Evolutionary conservation across 2,329 filamentous ascomycete genomes (phyloP).

Genomic region (Aspergillus phoenicis): DNA sequence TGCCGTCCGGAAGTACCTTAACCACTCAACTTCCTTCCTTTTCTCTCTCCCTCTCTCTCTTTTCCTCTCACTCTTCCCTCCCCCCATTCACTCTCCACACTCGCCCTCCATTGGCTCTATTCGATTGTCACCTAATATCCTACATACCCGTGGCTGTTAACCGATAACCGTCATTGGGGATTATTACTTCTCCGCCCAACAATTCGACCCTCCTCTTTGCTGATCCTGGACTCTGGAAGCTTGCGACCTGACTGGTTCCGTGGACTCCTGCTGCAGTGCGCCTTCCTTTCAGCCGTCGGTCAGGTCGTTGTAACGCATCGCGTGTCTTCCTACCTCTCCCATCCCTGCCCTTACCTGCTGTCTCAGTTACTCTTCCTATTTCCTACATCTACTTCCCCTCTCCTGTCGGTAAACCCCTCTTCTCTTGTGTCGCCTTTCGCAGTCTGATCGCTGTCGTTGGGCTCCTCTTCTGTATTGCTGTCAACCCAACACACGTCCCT

Average conservation of each 20-base stretch:
- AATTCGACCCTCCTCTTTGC: slow-evolving; percentile 16
- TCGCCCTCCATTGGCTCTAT: slow-evolving; percentile 19
- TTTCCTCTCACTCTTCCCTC: slow-evolving; percentile 13
- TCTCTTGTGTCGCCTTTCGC: slow-evolving; percentile 15
- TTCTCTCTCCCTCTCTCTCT: slow-evolving; percentile 8
- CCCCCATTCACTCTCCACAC: slow-evolving; percentile 6
- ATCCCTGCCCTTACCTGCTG: slow-evolving; percentile 18
- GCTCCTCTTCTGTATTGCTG: not conserved
- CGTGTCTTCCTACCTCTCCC: slow-evolving; percentile 14
- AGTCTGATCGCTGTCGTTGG: slow-evolving; percentile 7
- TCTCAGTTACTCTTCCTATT: slow-evolving; percentile 4
- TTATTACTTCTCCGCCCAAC: slow-evolving; percentile 19
- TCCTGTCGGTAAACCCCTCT: slow-evolving; percentile 10
- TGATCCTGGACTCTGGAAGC: slow-evolving; percentile 19
- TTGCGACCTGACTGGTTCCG: slow-evolving; percentile 21
- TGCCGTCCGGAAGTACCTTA: slow-evolving; percentile 1
- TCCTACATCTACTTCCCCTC: slow-evolving; percentile 10
- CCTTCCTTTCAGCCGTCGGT: slow-evolving; percentile 22
- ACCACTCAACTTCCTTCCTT: slow-evolving; percentile 3
- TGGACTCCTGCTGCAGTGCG: slow-evolving; percentile 19
- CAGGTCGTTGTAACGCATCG: slow-evolving; percentile 14
- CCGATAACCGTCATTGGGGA: slow-evolving; percentile 15
- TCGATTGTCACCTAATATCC: slow-evolving; percentile 13
- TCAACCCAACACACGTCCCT: not conserved
- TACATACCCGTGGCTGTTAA: slow-evolving; percentile 12